Conservation (phyloP, 192 early-diverging fungal genomes). For the Umbelopsis sp. region DNA sequence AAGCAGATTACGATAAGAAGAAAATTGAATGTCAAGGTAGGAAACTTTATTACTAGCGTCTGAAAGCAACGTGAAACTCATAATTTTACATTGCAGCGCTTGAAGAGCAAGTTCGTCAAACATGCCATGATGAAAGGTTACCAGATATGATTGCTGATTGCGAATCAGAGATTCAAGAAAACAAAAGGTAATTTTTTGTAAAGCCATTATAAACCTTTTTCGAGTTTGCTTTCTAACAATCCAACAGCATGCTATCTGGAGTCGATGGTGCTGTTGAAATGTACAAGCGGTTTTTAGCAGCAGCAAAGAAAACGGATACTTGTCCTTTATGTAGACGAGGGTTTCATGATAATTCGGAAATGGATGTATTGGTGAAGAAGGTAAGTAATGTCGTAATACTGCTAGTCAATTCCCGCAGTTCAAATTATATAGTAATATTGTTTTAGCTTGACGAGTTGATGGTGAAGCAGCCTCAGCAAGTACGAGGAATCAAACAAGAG, state of each 20-base stretch:
- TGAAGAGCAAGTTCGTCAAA: neutral
- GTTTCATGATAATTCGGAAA: constrained; percentile 61
- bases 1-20: neutral
- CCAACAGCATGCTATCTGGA: constrained; percentile 1
- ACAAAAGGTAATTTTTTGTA: constrained; percentile 7
- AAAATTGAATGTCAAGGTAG: neutral
- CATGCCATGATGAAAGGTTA: constrained; percentile 16
- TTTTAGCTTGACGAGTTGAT: constrained; percentile 15
- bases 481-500: constrained; percentile 40
- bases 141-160: constrained; percentile 17
- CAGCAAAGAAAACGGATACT: constrained; percentile 38
- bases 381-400: constrained; percentile 9
- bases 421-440: too few relatives aligned
- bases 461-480: constrained; percentile 36
- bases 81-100: neutral
- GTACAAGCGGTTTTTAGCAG: constrained; percentile 11
- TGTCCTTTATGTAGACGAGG: constrained; percentile 86
- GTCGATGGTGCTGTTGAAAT: constrained; percentile 6
- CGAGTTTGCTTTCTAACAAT: too few relatives aligned
- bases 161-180: neutral
- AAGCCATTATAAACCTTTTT: neutral
- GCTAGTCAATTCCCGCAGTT: neutral
- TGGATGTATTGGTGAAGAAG: constrained; percentile 39
- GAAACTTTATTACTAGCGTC: neutral
- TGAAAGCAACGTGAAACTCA: neutral